A percentile compares a stretch with the other conserved stretches of the same genome.
Conservation (phyloP, 108 stramenopile genomes). For the Phaeodactylum tricornutum region DNA sequence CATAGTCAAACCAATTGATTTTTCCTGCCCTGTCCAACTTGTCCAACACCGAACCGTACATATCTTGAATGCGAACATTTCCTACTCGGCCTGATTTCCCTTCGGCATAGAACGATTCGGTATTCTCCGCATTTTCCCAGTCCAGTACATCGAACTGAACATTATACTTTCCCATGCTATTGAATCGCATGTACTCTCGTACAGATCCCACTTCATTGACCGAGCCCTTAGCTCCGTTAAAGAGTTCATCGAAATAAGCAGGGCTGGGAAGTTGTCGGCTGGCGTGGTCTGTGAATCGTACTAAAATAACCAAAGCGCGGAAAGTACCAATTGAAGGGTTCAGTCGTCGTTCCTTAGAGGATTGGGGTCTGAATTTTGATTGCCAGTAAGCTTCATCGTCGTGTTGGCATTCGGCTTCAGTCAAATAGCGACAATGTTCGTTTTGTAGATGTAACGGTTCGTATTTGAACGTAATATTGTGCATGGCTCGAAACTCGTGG, state of each 20-base stretch:
- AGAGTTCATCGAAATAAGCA: constrained; percentile 3
- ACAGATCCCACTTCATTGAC: constrained; percentile 1
- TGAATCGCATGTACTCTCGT: neutral
- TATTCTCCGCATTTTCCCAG: constrained; percentile 17
- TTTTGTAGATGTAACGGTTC: constrained; percentile 1
- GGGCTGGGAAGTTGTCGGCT: neutral
- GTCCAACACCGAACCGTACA: too few species aligned
- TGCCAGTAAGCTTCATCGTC: constrained; percentile 7
- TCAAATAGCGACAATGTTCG: constrained; percentile 11
- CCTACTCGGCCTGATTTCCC: constrained; percentile 1
- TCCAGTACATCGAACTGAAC: constrained; percentile 7
- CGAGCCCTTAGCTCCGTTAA: constrained; percentile 1
- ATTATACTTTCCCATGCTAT: constrained; percentile 6
- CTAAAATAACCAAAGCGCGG: constrained; percentile 4
- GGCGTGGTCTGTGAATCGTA: constrained; percentile 8
- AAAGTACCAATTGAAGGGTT: too few species aligned
- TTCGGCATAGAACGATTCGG: constrained; percentile 8
- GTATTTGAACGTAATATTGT: constrained; percentile 7
- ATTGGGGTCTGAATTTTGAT: too few species aligned
- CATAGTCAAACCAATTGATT: too few species aligned
- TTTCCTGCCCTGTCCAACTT: too few species aligned
- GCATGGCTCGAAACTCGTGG: neutral
- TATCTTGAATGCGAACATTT: too few species aligned
- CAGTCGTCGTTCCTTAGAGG: too few species aligned
- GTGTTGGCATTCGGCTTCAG: constrained; percentile 10